phyloP scores from a whole-genome alignment of 2,329 filamentous ascomycete genomes.

The Ophiostoma sp. region DNA sequence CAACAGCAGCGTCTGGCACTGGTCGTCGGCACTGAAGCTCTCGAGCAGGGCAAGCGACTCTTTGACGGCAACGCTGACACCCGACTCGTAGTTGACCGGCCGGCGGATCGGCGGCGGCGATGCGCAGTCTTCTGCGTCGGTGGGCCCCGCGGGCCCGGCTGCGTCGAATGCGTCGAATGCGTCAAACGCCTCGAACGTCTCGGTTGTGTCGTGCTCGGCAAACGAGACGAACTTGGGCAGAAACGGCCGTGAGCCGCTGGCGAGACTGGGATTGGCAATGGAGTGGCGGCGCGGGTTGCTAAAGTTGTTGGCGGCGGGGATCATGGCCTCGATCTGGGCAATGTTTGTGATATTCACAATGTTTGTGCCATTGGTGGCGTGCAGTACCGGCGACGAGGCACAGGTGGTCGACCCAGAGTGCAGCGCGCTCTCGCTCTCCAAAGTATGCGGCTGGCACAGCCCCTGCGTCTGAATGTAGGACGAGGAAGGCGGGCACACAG shows the following conservation, averaged over 20 bases:
- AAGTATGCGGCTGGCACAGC: background rate
- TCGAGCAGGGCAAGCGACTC: slow-evolving; percentile 52
- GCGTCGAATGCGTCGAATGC: background rate
- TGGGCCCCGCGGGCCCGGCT: background rate
- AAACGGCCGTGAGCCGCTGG: slow-evolving; percentile 15
- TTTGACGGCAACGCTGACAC: slow-evolving; percentile 51
- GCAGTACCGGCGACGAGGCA: slow-evolving; percentile 33
- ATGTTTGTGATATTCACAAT: background rate
- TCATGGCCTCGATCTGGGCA: slow-evolving; percentile 22
- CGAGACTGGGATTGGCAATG: slow-evolving; percentile 28
- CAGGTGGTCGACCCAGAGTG: slow-evolving; percentile 33
- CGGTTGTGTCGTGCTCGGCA: slow-evolving; percentile 11
- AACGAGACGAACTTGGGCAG: slow-evolving; percentile 8
- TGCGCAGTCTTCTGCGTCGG: slow-evolving; percentile 20
- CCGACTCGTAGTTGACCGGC: slow-evolving; percentile 45
- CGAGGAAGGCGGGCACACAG: slow-evolving; percentile 50
- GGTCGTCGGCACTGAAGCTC: slow-evolving; percentile 52
- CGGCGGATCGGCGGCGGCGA: slow-evolving; percentile 46
- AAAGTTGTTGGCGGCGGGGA: background rate
- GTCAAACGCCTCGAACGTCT: background rate
- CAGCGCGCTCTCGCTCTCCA: slow-evolving; percentile 29
- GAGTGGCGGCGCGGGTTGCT: slow-evolving; percentile 27
- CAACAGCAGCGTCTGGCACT: slow-evolving; percentile 53
- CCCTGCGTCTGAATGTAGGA: slow-evolving; percentile 17
- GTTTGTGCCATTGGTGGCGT: background rate